These are phyloP conservation scores for Epichloe coenophiala DNA, from an alignment of 2,329 filamentous ascomycete species.

Conservation along the genomic window DNA sequence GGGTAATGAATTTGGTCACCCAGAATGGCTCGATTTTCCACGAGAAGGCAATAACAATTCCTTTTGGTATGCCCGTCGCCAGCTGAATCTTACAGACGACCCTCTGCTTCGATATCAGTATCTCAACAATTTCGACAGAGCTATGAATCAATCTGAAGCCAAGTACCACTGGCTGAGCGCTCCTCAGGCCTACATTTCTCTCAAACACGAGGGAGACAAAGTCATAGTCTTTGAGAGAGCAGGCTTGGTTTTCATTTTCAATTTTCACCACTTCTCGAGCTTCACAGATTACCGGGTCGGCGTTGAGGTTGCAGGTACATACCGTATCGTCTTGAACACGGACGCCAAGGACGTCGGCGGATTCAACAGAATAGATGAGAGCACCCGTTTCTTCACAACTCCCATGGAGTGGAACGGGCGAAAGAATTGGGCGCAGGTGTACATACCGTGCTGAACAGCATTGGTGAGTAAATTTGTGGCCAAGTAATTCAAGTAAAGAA, in stretches of 20 bases:
- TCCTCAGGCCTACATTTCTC: conserved; percentile 76
- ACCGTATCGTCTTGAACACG: conserved; percentile 71
- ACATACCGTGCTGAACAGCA: conserved; percentile 72
- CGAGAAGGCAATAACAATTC: conserved; percentile 85
- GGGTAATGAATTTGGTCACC: conserved; percentile 96
- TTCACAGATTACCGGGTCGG: conserved; percentile 90
- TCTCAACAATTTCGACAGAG: conserved; percentile 84
- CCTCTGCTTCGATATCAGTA: conserved; percentile 72
- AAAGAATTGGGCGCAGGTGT: conserved; percentile 84
- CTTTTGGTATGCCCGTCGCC: conserved; percentile 86
- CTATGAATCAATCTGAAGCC: conserved; percentile 78
- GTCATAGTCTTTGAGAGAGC: conserved; percentile 90
- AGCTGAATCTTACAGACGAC: conserved; percentile 88
- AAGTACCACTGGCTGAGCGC: conserved; percentile 86
- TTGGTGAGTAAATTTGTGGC: conserved; percentile 43
- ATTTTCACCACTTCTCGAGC: conserved; percentile 76
- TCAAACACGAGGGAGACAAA: conserved; percentile 91
- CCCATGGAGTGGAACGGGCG: conserved; percentile 80
- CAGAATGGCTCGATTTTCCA: conserved; percentile 97
- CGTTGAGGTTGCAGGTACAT: conserved; percentile 72
- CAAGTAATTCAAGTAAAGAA: background rate
- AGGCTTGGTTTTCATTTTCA: conserved; percentile 86
- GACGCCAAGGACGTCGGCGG: conserved; percentile 71
- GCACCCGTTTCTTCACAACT: conserved; percentile 85
- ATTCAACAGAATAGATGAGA: conserved; percentile 60